phyloP scores from a whole-genome alignment of 1,284 basidiomycete genomes.

The Pulveroboletus sp. region DNA sequence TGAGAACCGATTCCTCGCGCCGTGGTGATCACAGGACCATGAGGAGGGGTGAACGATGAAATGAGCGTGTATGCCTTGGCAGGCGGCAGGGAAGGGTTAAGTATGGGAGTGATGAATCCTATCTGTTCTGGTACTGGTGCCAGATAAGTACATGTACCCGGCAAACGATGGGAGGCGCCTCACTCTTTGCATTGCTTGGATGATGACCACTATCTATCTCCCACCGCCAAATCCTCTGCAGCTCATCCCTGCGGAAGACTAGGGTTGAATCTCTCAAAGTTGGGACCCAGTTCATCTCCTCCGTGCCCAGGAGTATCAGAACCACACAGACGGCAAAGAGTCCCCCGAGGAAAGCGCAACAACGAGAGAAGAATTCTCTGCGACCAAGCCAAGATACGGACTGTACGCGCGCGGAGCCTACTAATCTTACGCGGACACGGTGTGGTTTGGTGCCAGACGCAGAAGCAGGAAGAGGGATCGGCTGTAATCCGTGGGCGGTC shows the following conservation, averaged over 20 bases:
- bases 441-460: slow-evolving; percentile 41
- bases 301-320: slow-evolving; percentile 52
- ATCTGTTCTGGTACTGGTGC: slow-evolving; percentile 75
- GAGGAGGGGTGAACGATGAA: slow-evolving; percentile 46
- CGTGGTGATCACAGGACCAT: slow-evolving; percentile 43
- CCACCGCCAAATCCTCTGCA: slow-evolving; percentile 91
- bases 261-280: slow-evolving; percentile 76
- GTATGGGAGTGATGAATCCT: slow-evolving; percentile 53
- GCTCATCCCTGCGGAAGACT: slow-evolving; percentile 73
- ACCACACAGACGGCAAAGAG: slow-evolving; percentile 56
- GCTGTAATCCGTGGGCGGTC: slow-evolving; percentile 56
- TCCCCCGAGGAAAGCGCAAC: slow-evolving; percentile 48
- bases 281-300: slow-evolving; percentile 66
- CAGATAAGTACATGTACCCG: too few species aligned
- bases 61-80: slow-evolving; percentile 45
- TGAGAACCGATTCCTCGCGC: slow-evolving; percentile 72
- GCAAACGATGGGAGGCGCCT: slow-evolving; percentile 36
- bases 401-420: slow-evolving; percentile 52
- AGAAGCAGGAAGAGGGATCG: slow-evolving; percentile 52
- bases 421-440: slow-evolving; percentile 51
- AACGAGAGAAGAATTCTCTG: slow-evolving; percentile 55
- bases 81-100: slow-evolving; percentile 74
- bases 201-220: slow-evolving; percentile 90
- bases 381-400: slow-evolving; percentile 57
- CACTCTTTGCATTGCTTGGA: slow-evolving; percentile 77